Evolutionary conservation across 1,139 yeast species (phyloP).

Genomic region (Taphrina flavorubra): DNA sequence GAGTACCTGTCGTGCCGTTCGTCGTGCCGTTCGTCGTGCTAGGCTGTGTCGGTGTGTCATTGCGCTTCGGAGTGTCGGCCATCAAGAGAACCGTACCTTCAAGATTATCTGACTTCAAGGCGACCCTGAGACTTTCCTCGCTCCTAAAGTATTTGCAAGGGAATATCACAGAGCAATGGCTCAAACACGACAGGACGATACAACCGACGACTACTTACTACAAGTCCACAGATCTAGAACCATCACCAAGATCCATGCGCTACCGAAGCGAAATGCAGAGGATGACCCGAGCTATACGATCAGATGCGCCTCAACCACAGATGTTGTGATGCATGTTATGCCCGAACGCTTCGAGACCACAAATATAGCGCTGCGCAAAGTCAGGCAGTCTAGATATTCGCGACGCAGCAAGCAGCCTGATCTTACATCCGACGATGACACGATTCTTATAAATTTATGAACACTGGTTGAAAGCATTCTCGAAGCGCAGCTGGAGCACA

Average conservation of each 20-base stretch:
- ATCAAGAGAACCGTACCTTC: not conserved
- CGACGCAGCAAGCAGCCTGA: too few species aligned
- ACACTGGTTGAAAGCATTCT: not conserved
- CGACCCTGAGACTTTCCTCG: too few species aligned
- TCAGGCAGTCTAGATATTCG: too few species aligned
- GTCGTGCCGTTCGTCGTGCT: not conserved
- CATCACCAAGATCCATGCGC: not conserved
- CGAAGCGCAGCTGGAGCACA: not conserved
- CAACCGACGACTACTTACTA: too few species aligned
- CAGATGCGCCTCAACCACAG: conserved; percentile 1
- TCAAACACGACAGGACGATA: too few species aligned
- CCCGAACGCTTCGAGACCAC: not conserved
- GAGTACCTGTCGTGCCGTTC: not conserved
- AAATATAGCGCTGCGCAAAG: too few species aligned
- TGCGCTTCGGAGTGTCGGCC: conserved; percentile 6
- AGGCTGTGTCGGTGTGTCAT: conserved; percentile 6
- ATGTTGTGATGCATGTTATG: conserved; percentile 6
- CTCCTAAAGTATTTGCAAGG: too few species aligned
- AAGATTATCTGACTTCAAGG: too few species aligned
- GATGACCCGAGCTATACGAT: not conserved
- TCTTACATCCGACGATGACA: too few species aligned
- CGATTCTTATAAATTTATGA: not conserved
- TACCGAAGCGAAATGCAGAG: not conserved
- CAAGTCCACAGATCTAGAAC: not conserved
- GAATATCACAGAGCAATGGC: too few species aligned